Evolutionary conservation across 352 stramenopile species (phyloP), one percentile per base, ranked within the genome.

Genomic region (Pythium periplocum): DNA sequence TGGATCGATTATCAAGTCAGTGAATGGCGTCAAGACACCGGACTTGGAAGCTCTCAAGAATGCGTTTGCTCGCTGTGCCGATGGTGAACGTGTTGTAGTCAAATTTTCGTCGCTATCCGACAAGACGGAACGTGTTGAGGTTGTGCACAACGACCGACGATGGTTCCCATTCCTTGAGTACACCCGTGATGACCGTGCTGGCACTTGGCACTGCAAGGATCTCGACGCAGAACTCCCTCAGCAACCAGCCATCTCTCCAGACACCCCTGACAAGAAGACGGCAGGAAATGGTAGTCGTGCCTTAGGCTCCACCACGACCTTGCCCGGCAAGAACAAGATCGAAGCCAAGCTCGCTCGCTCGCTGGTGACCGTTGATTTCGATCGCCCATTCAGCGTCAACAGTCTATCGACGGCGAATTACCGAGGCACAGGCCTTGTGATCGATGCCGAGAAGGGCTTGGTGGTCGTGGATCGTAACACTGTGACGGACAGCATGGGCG

Each of bases 391-490:
- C 55, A 91, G 79, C 30, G 80, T 93, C 33, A 93, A 94, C 58
- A 91, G 81, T 54, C 69, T 91, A 30, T 89, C 82, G 39, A 94
- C 78, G 17, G 84, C 82, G 11, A 94, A 93, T 48, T 94, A 94
- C 55, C 79, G 82, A 32, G 84, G 84, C 30, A 91, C 82, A 12
- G 91, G 91, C 26, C 70, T 97, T 10, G 84, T 98, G 37, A 86
- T 98, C 34, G 87, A 97, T 62, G 75, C 75, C 1, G 61, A 72
- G 26, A 87, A 91, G 35, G 91, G 91, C 0, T 62, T 98, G 4
- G 89, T 98, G 2, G 81, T 97, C 40, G 87, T 96, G 31, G 91
- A 98, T 68, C 85, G 89, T 40, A 97, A 96, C 59, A 98, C 91
- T 4, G 89, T 97, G 31, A 93, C 86, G 3, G 86, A 93, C 53